A percentile compares a stretch with the other conserved stretches of the same genome.
These are phyloP conservation scores for Aphanomyces cochlioides DNA, from an alignment of 352 stramenopile species.

Conservation along the genomic window DNA sequence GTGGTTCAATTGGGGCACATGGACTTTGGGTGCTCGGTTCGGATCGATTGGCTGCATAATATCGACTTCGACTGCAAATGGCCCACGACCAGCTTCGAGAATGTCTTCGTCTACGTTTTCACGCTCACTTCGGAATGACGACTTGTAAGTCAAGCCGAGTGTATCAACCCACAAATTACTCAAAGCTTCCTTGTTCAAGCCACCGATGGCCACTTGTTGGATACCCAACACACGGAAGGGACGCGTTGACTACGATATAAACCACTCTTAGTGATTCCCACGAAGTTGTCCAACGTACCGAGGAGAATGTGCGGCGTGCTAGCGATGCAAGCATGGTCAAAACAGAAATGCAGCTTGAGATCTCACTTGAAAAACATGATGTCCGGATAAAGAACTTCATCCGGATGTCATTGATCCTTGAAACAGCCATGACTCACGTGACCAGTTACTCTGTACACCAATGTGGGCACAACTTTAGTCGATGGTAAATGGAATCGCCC, in stretches of 20 bases:
- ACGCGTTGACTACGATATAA: conserved; percentile 15
- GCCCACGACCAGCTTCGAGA: conserved; percentile 85
- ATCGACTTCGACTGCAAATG: conserved; percentile 95
- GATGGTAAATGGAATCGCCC: no score
- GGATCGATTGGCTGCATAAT: conserved; percentile 97
- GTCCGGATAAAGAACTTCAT: conserved; percentile 12
- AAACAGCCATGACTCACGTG: no score
- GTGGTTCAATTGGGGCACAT: conserved; percentile 96
- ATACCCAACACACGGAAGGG: conserved; percentile 94
- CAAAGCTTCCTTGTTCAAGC: conserved; percentile 83
- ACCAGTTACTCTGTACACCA: no score
- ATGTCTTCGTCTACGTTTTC: conserved; percentile 99
- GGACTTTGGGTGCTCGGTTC: conserved; percentile 90
- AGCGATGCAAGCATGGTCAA: conserved; percentile 13
- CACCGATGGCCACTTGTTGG: conserved; percentile 97
- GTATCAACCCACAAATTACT: conserved; percentile 80
- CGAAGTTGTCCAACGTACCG: conserved; percentile 6
- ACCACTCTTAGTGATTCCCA: background rate
- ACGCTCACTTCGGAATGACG: conserved; percentile 70
- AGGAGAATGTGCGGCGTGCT: conserved; percentile 17
- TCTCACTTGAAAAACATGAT: background rate
- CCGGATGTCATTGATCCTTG: background rate
- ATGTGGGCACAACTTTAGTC: no score
- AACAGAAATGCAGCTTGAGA: conserved; percentile 11
- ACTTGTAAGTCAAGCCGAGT: conserved; percentile 69